These are phyloP conservation scores for Penicillium frequentans DNA, from an alignment of 2,329 filamentous ascomycete species.

Conservation along the genomic window DNA sequence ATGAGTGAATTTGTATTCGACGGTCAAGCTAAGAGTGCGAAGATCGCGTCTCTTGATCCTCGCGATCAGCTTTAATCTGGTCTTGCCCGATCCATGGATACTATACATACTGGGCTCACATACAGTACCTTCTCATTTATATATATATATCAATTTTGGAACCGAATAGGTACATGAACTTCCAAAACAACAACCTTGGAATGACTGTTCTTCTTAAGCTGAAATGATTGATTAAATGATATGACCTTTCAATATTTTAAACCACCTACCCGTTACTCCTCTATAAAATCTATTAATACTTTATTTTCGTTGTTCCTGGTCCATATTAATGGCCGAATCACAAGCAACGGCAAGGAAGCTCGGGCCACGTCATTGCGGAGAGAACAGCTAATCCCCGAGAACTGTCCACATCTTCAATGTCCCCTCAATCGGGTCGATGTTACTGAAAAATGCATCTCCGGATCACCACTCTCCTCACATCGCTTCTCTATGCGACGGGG, in stretches of 20 bases:
- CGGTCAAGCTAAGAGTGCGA: constrained; percentile 66
- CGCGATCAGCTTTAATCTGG: constrained; percentile 50
- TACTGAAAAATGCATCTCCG: constrained; percentile 30
- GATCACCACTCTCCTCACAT: constrained; percentile 25
- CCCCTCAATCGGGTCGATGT: constrained; percentile 18
- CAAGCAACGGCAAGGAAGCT: constrained; percentile 20
- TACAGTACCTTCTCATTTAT: neutral
- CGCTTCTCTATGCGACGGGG: constrained; percentile 30
- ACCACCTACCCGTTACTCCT: too few relatives aligned
- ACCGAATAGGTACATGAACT: neutral
- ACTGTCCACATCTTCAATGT: constrained; percentile 18
- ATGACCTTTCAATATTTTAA: neutral
- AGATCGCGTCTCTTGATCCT: constrained; percentile 67
- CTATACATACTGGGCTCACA: too few relatives aligned
- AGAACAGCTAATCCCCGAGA: constrained; percentile 19
- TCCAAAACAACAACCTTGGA: too few relatives aligned
- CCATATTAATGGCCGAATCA: neutral
- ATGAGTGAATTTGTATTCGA: constrained; percentile 80
- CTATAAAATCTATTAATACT: too few relatives aligned
- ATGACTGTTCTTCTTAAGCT: too few relatives aligned
- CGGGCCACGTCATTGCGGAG: constrained; percentile 36
- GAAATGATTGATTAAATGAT: neutral
- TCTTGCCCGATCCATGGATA: too few relatives aligned
- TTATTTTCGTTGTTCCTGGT: neutral
- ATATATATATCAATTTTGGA: neutral